phyloP scores from a whole-genome alignment of 2,329 filamentous ascomycete genomes.

The Neobulgaria alba region DNA sequence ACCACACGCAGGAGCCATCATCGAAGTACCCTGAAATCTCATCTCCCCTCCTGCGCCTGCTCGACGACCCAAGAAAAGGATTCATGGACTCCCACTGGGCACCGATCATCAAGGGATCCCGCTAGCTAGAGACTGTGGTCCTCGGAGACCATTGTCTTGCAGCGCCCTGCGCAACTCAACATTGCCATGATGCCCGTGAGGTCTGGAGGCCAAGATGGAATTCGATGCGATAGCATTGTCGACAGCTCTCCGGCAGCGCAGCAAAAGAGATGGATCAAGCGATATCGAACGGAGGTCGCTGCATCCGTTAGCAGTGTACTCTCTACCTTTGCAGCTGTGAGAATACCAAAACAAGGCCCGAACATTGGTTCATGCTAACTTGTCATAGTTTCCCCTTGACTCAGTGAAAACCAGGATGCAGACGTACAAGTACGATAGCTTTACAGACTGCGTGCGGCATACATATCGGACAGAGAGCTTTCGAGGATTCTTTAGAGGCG shows the following conservation, averaged over 20 bases:
- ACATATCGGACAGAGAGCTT: slow-evolving; percentile 69
- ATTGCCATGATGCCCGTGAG: neutral
- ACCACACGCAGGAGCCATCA: too few relatives aligned
- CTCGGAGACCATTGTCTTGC: neutral
- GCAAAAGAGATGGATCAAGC: slow-evolving; percentile 54
- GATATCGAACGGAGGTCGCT: slow-evolving; percentile 72
- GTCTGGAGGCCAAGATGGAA: neutral
- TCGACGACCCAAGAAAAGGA: slow-evolving; percentile 1
- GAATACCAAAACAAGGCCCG: slow-evolving; percentile 16
- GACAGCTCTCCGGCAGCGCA: neutral
- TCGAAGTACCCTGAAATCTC: too few relatives aligned
- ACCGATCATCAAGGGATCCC: neutral
- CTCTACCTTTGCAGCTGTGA: slow-evolving; percentile 64
- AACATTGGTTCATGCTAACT: slow-evolving; percentile 8
- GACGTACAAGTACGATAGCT: slow-evolving; percentile 70
- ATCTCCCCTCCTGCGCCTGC: too few relatives aligned
- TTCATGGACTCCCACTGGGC: neutral
- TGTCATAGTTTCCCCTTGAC: slow-evolving; percentile 61
- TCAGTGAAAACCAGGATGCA: slow-evolving; percentile 89
- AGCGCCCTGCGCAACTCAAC: neutral
- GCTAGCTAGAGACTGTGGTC: neutral
- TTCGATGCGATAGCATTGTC: neutral
- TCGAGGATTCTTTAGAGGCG: slow-evolving; percentile 73
- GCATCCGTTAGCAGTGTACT: slow-evolving; percentile 70
- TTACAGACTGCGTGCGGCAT: slow-evolving; percentile 63